Percentiles rank a stretch among this genome's conserved stretches.
Conservation (phyloP, 768 basidiomycete genomes). For the Kondoa malvinella region DNA sequence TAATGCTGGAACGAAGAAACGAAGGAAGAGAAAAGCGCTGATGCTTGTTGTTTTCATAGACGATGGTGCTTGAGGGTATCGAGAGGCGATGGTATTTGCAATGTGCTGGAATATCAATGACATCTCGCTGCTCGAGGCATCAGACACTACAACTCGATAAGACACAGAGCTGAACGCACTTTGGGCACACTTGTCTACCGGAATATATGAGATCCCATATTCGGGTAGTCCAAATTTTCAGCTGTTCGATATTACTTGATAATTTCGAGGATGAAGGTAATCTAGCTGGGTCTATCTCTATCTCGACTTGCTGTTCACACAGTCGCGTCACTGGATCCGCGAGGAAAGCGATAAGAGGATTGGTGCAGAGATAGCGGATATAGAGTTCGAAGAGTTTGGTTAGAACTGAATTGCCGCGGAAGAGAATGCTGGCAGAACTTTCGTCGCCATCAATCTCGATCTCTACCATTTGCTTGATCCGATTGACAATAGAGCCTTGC, state of each 20-base stretch:
- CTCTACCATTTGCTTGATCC: conserved; percentile 52
- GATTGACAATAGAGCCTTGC: conserved; percentile 42
- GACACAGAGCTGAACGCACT: conserved; percentile 15
- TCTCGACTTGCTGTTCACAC: conserved; percentile 52
- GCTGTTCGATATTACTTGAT: conserved; percentile 49
- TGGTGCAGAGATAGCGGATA: conserved; percentile 65
- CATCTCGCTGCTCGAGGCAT: conserved; percentile 19
- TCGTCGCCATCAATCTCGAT: conserved; percentile 55
- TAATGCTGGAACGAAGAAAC: conserved; percentile 77
- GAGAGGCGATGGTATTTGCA: conserved; percentile 18
- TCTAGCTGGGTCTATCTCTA: conserved; percentile 66
- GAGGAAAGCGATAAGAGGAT: conserved; percentile 63
- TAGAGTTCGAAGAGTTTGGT: conserved; percentile 55
- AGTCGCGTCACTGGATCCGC: conserved; percentile 53
- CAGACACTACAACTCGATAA: background rate
- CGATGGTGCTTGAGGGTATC: conserved; percentile 16
- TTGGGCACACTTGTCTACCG: conserved; percentile 49
- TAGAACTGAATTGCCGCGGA: conserved; percentile 45
- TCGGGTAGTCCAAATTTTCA: conserved; percentile 60
- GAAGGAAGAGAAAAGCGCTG: conserved; percentile 72
- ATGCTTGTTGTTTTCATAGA: conserved; percentile 59
- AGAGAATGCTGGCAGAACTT: conserved; percentile 40
- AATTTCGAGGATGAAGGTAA: conserved; percentile 29
- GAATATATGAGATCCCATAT: conserved; percentile 70
- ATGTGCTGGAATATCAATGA: conserved; percentile 26